phyloP scores from a whole-genome alignment of 2,329 filamentous ascomycete species.

The Aspergillus ibericus region DNA sequence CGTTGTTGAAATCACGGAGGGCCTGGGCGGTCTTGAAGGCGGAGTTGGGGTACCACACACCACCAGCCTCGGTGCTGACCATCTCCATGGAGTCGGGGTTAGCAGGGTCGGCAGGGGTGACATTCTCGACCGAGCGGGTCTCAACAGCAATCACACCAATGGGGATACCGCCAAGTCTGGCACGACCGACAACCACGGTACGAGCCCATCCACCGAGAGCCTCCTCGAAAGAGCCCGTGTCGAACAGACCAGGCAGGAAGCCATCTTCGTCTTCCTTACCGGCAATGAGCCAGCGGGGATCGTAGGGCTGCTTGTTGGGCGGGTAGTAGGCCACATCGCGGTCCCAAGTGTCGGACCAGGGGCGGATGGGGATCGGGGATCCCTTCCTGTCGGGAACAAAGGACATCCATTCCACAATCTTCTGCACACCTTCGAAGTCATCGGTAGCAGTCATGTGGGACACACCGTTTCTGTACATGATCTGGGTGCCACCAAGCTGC shows the following conservation, averaged over 20 bases:
- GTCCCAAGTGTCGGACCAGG: conserved; percentile 84
- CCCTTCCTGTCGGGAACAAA: conserved; percentile 96
- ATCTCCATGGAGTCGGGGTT: conserved; percentile 99
- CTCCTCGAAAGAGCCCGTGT: conserved; percentile 95
- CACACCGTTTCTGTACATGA: conserved; percentile 99
- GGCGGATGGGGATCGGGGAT: conserved; percentile 87
- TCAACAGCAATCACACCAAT: conserved; percentile 98
- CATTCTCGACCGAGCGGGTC: conserved; percentile 92
- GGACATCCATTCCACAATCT: conserved; percentile 97
- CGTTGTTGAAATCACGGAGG: conserved; percentile 98
- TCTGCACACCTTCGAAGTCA: conserved; percentile 95
- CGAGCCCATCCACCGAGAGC: conserved; percentile 94
- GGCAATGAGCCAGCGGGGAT: conserved; percentile 89
- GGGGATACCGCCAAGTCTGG: conserved; percentile 92
- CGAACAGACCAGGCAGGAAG: conserved; percentile 89
- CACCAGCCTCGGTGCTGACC: conserved; percentile 89
- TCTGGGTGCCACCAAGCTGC: conserved; percentile 99
- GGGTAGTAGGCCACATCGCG: conserved; percentile 82
- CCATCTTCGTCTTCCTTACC: conserved; percentile 81
- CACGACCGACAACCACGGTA: conserved; percentile 94
- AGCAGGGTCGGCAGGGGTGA: conserved; percentile 92
- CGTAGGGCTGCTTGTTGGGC: conserved; percentile 79
- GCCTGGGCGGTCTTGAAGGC: conserved; percentile 99
- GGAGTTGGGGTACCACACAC: conserved; percentile 99
- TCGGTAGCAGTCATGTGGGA: conserved; percentile 98